These are phyloP conservation scores for Lepidium africanum DNA, from an alignment of 345 rosid species.

Conservation along the genomic window DNA sequence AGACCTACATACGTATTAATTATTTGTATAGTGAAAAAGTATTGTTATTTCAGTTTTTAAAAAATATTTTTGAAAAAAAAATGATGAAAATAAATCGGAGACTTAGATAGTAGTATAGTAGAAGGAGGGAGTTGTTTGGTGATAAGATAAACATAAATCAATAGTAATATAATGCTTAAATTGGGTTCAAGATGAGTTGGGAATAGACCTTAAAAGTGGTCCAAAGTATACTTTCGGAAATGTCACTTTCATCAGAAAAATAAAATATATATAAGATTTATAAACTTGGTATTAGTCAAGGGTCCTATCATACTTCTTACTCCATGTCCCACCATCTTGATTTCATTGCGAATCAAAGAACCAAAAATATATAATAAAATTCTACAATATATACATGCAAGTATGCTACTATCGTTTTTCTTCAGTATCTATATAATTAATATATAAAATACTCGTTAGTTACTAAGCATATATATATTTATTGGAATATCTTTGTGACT, in stretches of 20 bases:
- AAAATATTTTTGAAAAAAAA: too few relatives aligned
- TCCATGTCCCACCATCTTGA: conserved; percentile 28
- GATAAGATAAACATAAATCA: not conserved
- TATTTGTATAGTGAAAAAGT: not conserved
- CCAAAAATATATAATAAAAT: not conserved
- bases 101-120: not conserved
- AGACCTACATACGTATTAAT: not conserved
- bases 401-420: conserved; percentile 5
- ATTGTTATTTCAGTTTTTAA: not conserved
- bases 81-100: not conserved
- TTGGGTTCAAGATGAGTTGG: conserved; percentile 27
- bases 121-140: not conserved
- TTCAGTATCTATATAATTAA: not conserved
- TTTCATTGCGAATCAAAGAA: conserved; percentile 8
- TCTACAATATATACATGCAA: conserved; percentile 13
- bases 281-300: conserved; percentile 27
- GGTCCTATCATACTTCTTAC: conserved; percentile 26
- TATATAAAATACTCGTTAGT: not conserved
- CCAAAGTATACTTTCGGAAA: conserved; percentile 32
- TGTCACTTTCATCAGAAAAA: conserved; percentile 24
- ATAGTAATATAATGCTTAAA: conserved; percentile 5
- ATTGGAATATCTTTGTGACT: not conserved
- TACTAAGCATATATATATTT: not conserved
- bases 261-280: not conserved
- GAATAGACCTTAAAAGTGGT: conserved; percentile 33